Evolutionary conservation across 2,329 filamentous ascomycete species (phyloP), one percentile per base, ranked within the genome.

Genomic region (Podosphaera xanthii): DNA sequence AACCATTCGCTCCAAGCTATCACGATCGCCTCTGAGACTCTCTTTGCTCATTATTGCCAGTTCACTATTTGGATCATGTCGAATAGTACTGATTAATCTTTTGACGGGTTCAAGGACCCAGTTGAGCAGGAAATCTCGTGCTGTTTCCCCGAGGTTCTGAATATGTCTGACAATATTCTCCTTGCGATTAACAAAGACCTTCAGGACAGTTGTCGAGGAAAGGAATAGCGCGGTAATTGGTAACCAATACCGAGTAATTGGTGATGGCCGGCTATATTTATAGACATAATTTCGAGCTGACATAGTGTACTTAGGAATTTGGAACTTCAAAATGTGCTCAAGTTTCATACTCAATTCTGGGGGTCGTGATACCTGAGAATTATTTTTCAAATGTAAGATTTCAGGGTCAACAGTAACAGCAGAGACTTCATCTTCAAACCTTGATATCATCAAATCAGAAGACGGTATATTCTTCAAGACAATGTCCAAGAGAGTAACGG

Each of bases 21-120:
- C 87, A 38, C 88, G 82, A 69, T 98, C 92, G 1, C 90, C 89
- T 69, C 85, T 83, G 31, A 98, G 77, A 64, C 89, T 96, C 64
- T 91, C 85, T 61, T 88, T 87, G 72, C 89, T 96, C 86, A 98
- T 92, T 64, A 98, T 86, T 52, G 91, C 92, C 63, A 98, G 91
- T 69, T 97, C 91, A 68, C 88, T 95, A 64, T 83, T 85, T 66
- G 87, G 82, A 67, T 97, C 88, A 70, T 97, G 92, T 4, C 91
- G 83, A 64, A 98, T 97, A 0, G 92, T 98, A 56, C 84, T 83
- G 60, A 98, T 80, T 22, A 98, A 77, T 69, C 88, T 91, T 65
- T 81, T 81, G 0, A 82, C 76, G 0, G 92, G 92, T 63, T 94
- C 85, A 9, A 98, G 74, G 2, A 98, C 85, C 92, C 92, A 98